phyloP scores from a whole-genome alignment of 179 eudicot genomes.

The Amaranthus tricolor region DNA sequence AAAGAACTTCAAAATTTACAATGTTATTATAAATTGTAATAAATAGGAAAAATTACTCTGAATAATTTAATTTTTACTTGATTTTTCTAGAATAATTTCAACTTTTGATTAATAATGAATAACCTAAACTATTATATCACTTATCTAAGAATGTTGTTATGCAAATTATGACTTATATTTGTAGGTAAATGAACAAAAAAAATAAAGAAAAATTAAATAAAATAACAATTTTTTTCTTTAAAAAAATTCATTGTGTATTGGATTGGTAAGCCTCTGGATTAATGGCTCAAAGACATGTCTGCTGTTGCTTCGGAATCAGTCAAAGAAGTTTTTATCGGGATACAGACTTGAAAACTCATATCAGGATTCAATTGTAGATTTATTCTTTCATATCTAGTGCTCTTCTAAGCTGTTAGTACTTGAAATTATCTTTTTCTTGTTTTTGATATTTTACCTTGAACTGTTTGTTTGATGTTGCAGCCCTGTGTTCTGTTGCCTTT shows the following conservation, averaged over 20 bases:
- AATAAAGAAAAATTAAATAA: no score
- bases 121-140: no score
- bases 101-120: no score
- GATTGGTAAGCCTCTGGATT: slow-evolving; percentile 67
- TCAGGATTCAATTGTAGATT: slow-evolving; percentile 7
- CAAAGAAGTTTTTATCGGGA: neutral
- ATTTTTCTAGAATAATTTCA: no score
- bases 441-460: slow-evolving; percentile 2
- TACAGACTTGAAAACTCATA: slow-evolving; percentile 11
- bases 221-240: no score
- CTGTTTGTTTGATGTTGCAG: slow-evolving; percentile 9
- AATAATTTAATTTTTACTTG: no score
- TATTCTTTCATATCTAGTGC: slow-evolving; percentile 16
- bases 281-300: slow-evolving; percentile 77
- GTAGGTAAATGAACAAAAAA: no score
- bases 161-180: no score
- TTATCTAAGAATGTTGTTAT: no score
- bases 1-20: no score
- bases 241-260: slow-evolving; percentile 71
- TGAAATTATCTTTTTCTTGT: neutral
- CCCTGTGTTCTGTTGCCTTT: neutral
- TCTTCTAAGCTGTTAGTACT: slow-evolving; percentile 12
- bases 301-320: slow-evolving; percentile 37
- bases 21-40: no score
- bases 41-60: no score